Evolutionary conservation across 2,329 filamentous ascomycete genomes (phyloP).

Genomic region (Penicillium hesseltinei): DNA sequence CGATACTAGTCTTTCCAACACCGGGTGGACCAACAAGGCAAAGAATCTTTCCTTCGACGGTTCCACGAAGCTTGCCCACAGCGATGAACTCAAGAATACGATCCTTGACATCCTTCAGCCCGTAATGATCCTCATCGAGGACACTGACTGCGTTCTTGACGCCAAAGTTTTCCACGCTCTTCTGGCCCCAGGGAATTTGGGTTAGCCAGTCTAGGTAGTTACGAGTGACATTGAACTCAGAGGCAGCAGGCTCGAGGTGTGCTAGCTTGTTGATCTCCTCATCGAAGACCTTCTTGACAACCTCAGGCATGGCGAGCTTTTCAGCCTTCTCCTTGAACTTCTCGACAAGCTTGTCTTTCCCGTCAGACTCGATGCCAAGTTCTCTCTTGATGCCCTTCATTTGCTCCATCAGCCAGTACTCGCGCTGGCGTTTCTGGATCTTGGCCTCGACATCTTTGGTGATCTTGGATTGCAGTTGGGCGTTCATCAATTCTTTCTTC

Average conservation of each 20-base stretch:
- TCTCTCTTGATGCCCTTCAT: slow-evolving; percentile 98
- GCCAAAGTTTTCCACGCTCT: slow-evolving; percentile 93
- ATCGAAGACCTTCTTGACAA: slow-evolving; percentile 95
- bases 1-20: slow-evolving; percentile 98
- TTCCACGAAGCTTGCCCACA: slow-evolving; percentile 92
- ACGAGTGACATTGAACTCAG: slow-evolving; percentile 96
- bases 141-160: slow-evolving; percentile 89
- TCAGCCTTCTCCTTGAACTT: slow-evolving; percentile 94
- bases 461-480: slow-evolving; percentile 94
- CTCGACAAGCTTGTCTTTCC: slow-evolving; percentile 96
- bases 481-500: slow-evolving; percentile 98
- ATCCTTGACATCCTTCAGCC: slow-evolving; percentile 96
- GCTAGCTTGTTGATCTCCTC: slow-evolving; percentile 97
- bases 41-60: slow-evolving; percentile 96
- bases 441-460: slow-evolving; percentile 96
- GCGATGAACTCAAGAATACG: slow-evolving; percentile 98
- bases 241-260: slow-evolving; percentile 90
- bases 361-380: slow-evolving; percentile 93
- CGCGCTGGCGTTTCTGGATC: slow-evolving; percentile 93
- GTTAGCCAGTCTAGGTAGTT: slow-evolving; percentile 99
- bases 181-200: slow-evolving; percentile 94
- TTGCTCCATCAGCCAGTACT: slow-evolving; percentile 99
- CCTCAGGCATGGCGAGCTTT: slow-evolving; percentile 94
- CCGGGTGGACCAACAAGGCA: slow-evolving; percentile 97
- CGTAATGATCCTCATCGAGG: slow-evolving; percentile 94